A percentile compares a stretch with the other conserved stretches of the same genome.
phyloP scores from a whole-genome alignment of 331 rosid genomes.

The Malus hybrid region DNA sequence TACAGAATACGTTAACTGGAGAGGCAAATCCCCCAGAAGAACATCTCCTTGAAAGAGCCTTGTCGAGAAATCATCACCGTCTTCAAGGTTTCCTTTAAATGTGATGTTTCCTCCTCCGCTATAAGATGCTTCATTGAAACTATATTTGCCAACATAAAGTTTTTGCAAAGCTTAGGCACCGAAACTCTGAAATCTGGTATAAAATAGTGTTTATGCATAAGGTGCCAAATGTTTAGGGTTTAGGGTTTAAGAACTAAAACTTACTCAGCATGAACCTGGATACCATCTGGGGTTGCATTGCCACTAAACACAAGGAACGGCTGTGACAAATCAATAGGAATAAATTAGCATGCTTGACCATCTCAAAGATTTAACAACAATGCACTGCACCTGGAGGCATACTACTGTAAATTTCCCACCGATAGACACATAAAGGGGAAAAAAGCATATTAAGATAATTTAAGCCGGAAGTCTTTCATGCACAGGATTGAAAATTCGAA shows the following conservation, averaged over 20 bases:
- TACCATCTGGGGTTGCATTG: conserved; percentile 33
- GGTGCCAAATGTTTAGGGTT: not conserved
- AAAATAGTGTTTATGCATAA: not conserved
- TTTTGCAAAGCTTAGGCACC: not conserved
- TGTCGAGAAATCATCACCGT: conserved; percentile 23
- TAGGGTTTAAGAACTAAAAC: conserved; percentile 17
- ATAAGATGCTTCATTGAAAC: conserved; percentile 63
- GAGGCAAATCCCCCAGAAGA: conserved; percentile 49
- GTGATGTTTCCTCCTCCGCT: conserved; percentile 81
- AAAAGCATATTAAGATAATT: too few relatives aligned
- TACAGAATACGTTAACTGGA: conserved; percentile 54
- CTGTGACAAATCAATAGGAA: conserved; percentile 36
- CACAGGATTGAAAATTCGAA: not conserved
- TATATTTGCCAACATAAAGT: conserved; percentile 10
- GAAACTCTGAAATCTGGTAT: not conserved
- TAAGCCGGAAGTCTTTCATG: not conserved
- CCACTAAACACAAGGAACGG: conserved; percentile 46
- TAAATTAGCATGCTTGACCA: not conserved
- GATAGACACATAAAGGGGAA: not conserved
- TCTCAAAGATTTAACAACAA: not conserved
- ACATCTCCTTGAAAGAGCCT: conserved; percentile 64
- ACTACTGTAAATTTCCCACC: not conserved
- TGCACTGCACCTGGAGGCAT: not conserved
- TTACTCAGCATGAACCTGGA: conserved; percentile 60
- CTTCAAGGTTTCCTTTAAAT: conserved; percentile 64